Percentiles rank a stretch among this genome's conserved stretches.
Conservation (phyloP, 106 monocot genomes). For the Dactylorhiza incarnata region DNA sequence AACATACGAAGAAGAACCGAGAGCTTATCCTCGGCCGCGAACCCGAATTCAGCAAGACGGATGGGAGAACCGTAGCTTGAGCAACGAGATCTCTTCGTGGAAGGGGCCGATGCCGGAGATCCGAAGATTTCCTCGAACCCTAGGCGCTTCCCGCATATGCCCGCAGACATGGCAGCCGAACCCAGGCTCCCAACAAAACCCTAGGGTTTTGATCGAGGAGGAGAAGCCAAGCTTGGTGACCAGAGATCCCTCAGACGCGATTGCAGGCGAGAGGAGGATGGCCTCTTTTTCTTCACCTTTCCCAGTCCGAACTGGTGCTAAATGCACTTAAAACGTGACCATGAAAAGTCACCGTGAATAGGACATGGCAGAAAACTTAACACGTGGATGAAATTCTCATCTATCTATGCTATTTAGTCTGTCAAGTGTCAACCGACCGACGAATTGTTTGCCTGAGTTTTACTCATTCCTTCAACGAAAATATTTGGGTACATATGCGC, state of each 20-base stretch:
- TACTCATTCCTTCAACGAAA: no score
- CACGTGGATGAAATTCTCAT: no score
- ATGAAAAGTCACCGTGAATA: background rate
- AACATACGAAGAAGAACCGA: slow-evolving; percentile 39
- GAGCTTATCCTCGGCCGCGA: slow-evolving; percentile 38
- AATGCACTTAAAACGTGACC: background rate
- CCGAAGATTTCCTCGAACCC: slow-evolving; percentile 87
- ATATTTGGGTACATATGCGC: no score
- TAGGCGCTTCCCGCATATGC: slow-evolving; percentile 76
- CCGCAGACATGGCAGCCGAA: slow-evolving; percentile 70
- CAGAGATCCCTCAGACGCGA: background rate
- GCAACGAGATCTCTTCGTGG: slow-evolving; percentile 52
- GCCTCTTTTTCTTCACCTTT: background rate
- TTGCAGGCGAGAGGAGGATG: background rate
- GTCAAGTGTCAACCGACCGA: no score
- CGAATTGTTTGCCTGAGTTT: no score
- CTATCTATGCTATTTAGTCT: no score
- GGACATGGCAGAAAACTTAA: no score
- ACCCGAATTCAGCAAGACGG: slow-evolving; percentile 21
- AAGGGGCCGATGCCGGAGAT: slow-evolving; percentile 31
- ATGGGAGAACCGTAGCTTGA: slow-evolving; percentile 10
- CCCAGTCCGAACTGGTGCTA: background rate
- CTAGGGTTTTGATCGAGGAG: slow-evolving; percentile 17
- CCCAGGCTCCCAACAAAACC: slow-evolving; percentile 16
- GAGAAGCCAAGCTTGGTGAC: background rate